These are phyloP conservation scores for Puccinia coronata DNA, from an alignment of 1,284 basidiomycete species.

Conservation along the genomic window DNA sequence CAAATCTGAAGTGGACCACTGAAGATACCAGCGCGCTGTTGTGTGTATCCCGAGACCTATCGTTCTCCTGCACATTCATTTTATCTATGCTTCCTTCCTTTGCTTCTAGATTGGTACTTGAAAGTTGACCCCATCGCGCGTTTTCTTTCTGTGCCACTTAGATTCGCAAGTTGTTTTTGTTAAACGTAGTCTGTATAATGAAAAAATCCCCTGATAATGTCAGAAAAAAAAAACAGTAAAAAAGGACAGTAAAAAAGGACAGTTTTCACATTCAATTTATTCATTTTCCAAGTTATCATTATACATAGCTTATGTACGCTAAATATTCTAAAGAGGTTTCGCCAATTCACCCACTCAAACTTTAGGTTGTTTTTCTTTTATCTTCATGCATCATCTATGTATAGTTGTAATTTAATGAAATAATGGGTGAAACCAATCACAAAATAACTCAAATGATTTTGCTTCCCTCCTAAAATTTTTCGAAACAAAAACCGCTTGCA, in stretches of 20 bases:
- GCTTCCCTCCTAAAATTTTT: no score
- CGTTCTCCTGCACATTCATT: neutral
- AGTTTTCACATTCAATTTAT: no score
- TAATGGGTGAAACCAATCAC: no score
- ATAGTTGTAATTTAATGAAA: neutral
- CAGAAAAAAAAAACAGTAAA: neutral
- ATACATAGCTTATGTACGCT: no score
- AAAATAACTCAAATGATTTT: no score
- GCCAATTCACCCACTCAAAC: no score
- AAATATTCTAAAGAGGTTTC: no score
- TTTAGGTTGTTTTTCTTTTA: neutral
- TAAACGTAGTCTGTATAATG: no score
- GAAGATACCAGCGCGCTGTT: neutral
- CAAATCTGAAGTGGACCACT: neutral
- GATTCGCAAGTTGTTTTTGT: neutral
- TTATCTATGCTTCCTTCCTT: neutral
- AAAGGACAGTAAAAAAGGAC: no score
- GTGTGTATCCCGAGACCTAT: neutral
- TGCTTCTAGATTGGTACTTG: neutral
- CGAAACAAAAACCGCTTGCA: no score
- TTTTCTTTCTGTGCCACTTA: neutral
- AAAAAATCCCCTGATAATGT: neutral
- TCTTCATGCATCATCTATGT: no score
- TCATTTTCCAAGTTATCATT: no score
- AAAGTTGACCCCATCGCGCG: neutral